Evolutionary conservation across 495 filamentous ascomycete species (phyloP), one percentile per base, ranked within the genome.

Genomic region (Podospora sp.): DNA sequence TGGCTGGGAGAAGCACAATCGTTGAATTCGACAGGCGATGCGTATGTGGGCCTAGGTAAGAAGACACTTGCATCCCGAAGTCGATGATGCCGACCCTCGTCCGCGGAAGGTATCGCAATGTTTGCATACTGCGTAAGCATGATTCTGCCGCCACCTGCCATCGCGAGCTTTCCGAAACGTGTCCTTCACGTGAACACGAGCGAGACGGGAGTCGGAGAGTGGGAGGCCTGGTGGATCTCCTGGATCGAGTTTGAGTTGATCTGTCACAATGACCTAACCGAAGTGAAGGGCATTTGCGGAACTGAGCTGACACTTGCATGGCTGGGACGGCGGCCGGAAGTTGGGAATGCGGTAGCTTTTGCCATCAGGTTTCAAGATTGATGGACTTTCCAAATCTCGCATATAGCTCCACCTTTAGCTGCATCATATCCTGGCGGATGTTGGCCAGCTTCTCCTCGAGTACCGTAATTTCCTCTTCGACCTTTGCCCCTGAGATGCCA

Each of bases 331-430:
- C 26, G 24, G 18, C 20, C 9, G 60, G 22, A 56, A 18, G 26
- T 29, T 22, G 21, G 26, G 35, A 26, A 33, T 18, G 12, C 5
- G 29, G 49, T 52, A 49, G 62, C 59, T 58, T 55, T 5, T 63
- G 64, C 29, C 61, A 56, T 87, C 82, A 97, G 70, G 90, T 92
- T 78, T 99, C 94, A 70, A 99, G 80, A 75, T 99, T 99, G 82
- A 99, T 97, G 73, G 91, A 95, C 70, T 89, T 86, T 12, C 94
- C 94, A 80, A 99, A 97, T 62, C 96, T 87, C 35, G 92, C 94
- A 80, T 99, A 99, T 68, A 99, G 79, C 61, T 90, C 87, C 46
- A 94, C 89, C 83, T 99, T 99, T 64, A 99, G 80, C 75, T 89
- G 82, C 65, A 86, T 83, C 92, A 97, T 91, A 71, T 96, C 91